Evolutionary conservation across 371 early-diverging fungal genomes (phyloP), one percentile per base, ranked within the genome.

Genomic region (Syncephalastrum monosporum): DNA sequence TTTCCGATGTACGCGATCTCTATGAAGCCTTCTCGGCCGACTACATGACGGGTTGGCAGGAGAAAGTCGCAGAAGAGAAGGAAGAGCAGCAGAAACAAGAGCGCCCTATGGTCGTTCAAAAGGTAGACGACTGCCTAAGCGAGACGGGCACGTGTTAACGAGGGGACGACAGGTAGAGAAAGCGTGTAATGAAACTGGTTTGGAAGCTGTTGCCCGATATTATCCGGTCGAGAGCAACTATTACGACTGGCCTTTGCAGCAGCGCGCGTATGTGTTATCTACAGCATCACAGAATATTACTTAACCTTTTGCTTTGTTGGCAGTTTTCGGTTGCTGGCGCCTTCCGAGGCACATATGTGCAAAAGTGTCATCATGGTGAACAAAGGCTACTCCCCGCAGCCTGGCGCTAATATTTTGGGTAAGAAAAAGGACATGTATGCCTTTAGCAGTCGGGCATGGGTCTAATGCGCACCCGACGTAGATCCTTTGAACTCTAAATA

Each of bases 311-410:
- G 21, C 21, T 8, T n/a, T 47, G 5, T n/a, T 14, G 33, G 33
- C 57, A 80, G 81, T 15, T 75, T 83, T 27, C 69, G 88, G 23
- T 68, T 92, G 50, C 16, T 59, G 5, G 90, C 88, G 3, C 93
- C 93, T 3, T 84, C 86, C 23, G 70, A 72, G 13, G 75, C 72
- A 15, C 92, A 92, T 33, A 69, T 94, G 60, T 92, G 92, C 78
- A 94, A 94, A 61, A 83, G 86, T 6, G 83, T 93, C 3, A 70
- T 93, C 1, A 71, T 93, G 53, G 91, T 91, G 63, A 93, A 93
- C 74, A 46, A 41, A n/a, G 60, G 33, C 19, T 60, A 60, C 41
- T 56, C 52, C 16, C 38, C 42, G 1, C 10, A 47, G 7, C 15
- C 41, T 25, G 60, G 33, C 4, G 25, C 51, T 10, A 48, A 15